Conservation (phyloP, 2,329 filamentous ascomycete genomes). For the Penicillium olsonii region DNA sequence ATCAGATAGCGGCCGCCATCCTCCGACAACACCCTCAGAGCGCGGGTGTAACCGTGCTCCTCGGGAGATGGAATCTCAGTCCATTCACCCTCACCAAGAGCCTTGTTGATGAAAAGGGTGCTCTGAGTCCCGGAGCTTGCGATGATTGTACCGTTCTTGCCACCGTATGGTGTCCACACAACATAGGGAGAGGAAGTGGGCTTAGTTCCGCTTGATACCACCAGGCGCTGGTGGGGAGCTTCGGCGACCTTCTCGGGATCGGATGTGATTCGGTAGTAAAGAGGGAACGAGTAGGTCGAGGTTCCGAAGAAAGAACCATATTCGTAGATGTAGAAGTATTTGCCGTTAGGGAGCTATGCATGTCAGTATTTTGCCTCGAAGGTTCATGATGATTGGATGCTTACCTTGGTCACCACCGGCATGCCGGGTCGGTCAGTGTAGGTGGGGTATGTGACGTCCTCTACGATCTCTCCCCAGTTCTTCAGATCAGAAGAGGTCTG, state of each 20-base stretch:
- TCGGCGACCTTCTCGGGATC: constrained; percentile 51
- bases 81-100: constrained; percentile 50
- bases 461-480: constrained; percentile 63
- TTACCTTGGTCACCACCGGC: constrained; percentile 57
- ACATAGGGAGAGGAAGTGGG: constrained; percentile 53
- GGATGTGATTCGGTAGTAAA: constrained; percentile 54
- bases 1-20: constrained; percentile 21
- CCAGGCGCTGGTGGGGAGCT: constrained; percentile 43
- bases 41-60: constrained; percentile 48
- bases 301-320: constrained; percentile 49
- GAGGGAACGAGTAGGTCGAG: constrained; percentile 46
- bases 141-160: constrained; percentile 52
- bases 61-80: constrained; percentile 46
- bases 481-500: constrained; percentile 61
- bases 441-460: constrained; percentile 54
- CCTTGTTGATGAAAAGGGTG: constrained; percentile 52
- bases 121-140: constrained; percentile 44
- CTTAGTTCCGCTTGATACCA: constrained; percentile 46
- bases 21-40: constrained; percentile 48
- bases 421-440: constrained; percentile 69
- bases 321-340: constrained; percentile 68
- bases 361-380: constrained; percentile 1
- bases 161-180: constrained; percentile 53
- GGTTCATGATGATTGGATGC: background rate
- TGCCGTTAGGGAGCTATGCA: constrained; percentile 56